Evolutionary conservation across 2,329 filamentous ascomycete species (phyloP).

Genomic region (Fusarium sterilihyphosum): DNA sequence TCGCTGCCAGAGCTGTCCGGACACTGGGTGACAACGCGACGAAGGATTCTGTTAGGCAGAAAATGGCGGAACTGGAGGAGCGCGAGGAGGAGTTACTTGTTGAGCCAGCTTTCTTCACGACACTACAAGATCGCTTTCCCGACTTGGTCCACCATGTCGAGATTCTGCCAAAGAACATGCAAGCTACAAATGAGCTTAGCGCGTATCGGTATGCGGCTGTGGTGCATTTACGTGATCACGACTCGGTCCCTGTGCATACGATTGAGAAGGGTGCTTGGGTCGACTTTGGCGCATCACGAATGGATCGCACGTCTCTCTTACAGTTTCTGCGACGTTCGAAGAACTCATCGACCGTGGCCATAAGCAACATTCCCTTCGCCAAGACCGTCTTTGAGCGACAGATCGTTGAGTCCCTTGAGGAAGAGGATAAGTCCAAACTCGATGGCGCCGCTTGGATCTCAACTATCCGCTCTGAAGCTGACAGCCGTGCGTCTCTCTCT

Average conservation of each 20-base stretch:
- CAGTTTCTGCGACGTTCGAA: neutral
- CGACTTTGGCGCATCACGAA: neutral
- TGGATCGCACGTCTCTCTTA: neutral
- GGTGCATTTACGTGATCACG: neutral
- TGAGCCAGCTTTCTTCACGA: conserved; percentile 41
- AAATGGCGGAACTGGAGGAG: conserved; percentile 18
- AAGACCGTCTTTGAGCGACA: neutral
- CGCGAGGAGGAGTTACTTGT: conserved; percentile 36
- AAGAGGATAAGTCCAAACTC: neutral
- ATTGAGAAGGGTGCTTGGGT: neutral
- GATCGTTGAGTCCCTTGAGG: neutral
- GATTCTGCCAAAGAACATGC: neutral
- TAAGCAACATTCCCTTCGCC: neutral
- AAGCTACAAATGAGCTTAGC: neutral
- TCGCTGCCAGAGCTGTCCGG: conserved; percentile 6
- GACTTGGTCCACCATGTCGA: neutral
- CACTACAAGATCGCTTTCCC: neutral
- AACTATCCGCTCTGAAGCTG: too few relatives aligned
- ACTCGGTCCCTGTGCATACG: neutral
- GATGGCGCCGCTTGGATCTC: neutral
- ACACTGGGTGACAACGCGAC: neutral
- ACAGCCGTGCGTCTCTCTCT: neutral
- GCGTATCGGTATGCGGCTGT: neutral
- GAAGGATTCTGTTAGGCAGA: conserved; percentile 6
- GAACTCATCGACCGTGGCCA: accelerated